These are phyloP conservation scores for Botrytis paeoniae DNA, from an alignment of 2,329 filamentous ascomycete species.

Conservation along the genomic window DNA sequence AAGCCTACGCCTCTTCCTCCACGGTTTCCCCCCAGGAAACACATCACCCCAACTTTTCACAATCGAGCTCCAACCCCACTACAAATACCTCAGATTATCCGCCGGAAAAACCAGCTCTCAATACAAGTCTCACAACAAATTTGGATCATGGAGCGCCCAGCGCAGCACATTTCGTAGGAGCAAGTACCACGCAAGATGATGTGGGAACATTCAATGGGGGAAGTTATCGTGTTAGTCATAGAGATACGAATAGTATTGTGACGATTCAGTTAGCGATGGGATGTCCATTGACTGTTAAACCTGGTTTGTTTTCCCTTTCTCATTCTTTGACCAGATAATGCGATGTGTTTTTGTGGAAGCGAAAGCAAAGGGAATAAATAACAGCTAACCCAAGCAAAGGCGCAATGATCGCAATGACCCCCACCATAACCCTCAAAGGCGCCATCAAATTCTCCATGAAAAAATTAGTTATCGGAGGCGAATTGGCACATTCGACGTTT, in stretches of 20 bases:
- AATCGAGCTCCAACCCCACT: background rate
- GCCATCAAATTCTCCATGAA: slow-evolving; percentile 83
- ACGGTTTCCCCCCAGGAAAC: slow-evolving; percentile 27
- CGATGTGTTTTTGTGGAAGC: background rate
- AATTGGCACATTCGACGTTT: slow-evolving; percentile 74
- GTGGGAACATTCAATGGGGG: slow-evolving; percentile 97
- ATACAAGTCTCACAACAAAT: slow-evolving; percentile 33
- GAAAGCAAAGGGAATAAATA: background rate
- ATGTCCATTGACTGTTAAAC: slow-evolving; percentile 76
- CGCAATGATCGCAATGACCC: slow-evolving; percentile 93
- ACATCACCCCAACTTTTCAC: slow-evolving; percentile 26
- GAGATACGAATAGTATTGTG: slow-evolving; percentile 84
- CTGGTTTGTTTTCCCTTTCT: slow-evolving; percentile 48
- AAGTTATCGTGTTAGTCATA: slow-evolving; percentile 87
- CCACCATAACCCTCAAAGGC: slow-evolving; percentile 80
- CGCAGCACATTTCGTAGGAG: slow-evolving; percentile 60
- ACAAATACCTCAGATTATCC: slow-evolving; percentile 25
- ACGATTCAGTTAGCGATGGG: slow-evolving; percentile 88
- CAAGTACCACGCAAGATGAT: slow-evolving; percentile 67
- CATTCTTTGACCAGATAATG: background rate
- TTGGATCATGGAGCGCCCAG: slow-evolving; percentile 43
- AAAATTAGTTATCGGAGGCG: slow-evolving; percentile 80
- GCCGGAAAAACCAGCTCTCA: slow-evolving; percentile 35
- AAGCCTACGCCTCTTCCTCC: slow-evolving; percentile 12
- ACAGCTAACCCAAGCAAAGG: slow-evolving; percentile 46